phyloP scores from a whole-genome alignment of 805 yeast species.

The Saturnispora silvae region DNA sequence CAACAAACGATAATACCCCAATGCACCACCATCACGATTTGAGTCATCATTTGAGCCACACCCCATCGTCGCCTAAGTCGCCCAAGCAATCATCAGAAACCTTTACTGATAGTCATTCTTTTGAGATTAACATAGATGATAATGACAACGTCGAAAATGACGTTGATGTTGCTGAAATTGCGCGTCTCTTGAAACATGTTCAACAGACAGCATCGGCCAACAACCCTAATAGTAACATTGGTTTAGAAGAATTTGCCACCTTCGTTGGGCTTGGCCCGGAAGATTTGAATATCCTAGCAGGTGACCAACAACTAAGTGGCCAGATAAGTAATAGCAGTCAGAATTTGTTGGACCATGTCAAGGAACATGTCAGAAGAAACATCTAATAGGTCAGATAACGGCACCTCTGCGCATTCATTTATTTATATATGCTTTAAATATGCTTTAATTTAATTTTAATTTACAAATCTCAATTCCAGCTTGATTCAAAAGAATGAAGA shows the following conservation, averaged over 20 bases:
- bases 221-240: not conserved
- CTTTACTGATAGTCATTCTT: not conserved
- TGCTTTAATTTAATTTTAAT: too few species aligned
- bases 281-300: conserved; percentile 2
- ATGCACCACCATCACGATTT: too few species aligned
- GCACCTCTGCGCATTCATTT: not conserved
- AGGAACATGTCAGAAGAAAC: conserved; percentile 6
- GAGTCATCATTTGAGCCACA: not conserved
- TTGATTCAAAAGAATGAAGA: too few species aligned
- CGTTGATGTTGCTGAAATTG: conserved; percentile 13
- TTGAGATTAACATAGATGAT: conserved; percentile 4
- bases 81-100: not conserved
- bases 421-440: not conserved
- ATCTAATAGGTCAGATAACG: not conserved
- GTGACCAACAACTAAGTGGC: conserved; percentile 1
- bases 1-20: not conserved
- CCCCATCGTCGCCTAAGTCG: conserved; percentile 1
- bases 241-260: conserved; percentile 3
- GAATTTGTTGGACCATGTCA: conserved; percentile 8
- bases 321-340: not conserved
- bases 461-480: too few species aligned
- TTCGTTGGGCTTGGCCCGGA: conserved; percentile 5
- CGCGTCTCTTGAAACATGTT: conserved; percentile 12
- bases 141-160: conserved; percentile 2
- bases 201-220: conserved; percentile 8